These are phyloP conservation scores for Gymnopus androsaceus DNA, from an alignment of 1,284 basidiomycete genomes.

Conservation along the genomic window DNA sequence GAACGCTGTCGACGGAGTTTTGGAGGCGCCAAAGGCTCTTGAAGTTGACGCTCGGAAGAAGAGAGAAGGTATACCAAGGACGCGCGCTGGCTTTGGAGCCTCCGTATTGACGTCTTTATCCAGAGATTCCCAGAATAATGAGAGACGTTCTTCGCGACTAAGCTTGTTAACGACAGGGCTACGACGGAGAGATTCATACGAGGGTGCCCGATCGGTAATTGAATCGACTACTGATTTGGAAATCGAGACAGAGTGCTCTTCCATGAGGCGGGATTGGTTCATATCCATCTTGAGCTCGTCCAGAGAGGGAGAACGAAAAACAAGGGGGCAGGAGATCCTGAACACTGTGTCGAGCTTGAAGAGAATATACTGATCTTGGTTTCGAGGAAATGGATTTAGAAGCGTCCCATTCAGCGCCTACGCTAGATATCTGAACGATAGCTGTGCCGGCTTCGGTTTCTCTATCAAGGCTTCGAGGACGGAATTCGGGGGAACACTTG, in stretches of 20 bases:
- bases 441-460: neutral
- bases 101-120: constrained; percentile 26
- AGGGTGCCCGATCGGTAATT: constrained; percentile 15
- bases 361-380: constrained; percentile 12
- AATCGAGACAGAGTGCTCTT: neutral
- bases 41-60: neutral
- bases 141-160: constrained; percentile 32
- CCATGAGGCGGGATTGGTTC: neutral
- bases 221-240: constrained; percentile 24
- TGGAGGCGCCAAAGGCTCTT: constrained; percentile 12
- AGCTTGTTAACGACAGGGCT: constrained; percentile 15
- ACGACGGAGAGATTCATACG: constrained; percentile 18
- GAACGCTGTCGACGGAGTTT: constrained; percentile 35
- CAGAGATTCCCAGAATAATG: constrained; percentile 35
- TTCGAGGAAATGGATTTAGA: neutral
- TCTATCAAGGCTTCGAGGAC: neutral
- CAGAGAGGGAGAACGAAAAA: constrained; percentile 17
- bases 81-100: constrained; percentile 1
- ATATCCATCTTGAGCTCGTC: constrained; percentile 7
- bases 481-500: neutral
- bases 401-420: neutral
- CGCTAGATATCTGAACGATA: neutral
- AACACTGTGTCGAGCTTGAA: constrained; percentile 17
- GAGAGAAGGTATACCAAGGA: neutral
- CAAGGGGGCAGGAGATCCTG: constrained; percentile 15